Evolutionary conservation across 352 stramenopile species (phyloP).

Genomic region (Phytophthora sp.): DNA sequence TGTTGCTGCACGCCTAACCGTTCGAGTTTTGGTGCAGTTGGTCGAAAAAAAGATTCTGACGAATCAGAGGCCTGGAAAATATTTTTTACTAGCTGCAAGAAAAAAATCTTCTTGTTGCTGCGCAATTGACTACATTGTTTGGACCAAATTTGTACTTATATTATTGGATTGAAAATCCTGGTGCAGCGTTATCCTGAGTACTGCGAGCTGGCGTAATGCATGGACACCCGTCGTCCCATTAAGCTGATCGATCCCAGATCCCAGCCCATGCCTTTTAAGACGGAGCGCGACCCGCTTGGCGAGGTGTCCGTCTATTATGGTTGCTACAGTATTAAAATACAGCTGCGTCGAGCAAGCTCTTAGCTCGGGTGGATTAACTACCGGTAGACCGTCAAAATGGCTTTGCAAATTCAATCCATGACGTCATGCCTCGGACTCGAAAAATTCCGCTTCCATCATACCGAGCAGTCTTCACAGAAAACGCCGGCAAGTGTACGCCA

Average conservation of each 20-base stretch:
- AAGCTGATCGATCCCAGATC: conserved; percentile 13
- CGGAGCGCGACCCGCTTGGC: conserved; percentile 11
- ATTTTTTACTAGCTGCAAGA: too few relatives aligned
- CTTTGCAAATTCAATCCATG: not conserved
- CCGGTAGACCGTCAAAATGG: not conserved
- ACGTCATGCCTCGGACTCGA: not conserved
- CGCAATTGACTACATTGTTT: too few relatives aligned
- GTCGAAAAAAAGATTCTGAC: too few relatives aligned
- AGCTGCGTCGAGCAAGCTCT: not conserved
- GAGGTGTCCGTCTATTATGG: conserved; percentile 25
- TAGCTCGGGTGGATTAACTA: conserved; percentile 11
- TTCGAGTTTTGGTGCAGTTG: too few relatives aligned
- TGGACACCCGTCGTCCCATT: conserved; percentile 15
- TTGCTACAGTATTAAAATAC: not conserved
- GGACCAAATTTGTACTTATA: too few relatives aligned
- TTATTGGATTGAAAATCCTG: too few relatives aligned
- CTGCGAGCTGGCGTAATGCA: conserved; percentile 11
- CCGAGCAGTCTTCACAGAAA: conserved; percentile 25
- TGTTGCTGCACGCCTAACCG: too few relatives aligned
- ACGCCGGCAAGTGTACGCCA: conserved; percentile 19
- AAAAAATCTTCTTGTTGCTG: too few relatives aligned
- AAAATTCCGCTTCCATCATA: conserved; percentile 2
- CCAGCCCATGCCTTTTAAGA: conserved; percentile 23
- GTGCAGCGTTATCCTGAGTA: too few relatives aligned
- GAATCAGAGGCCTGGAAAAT: too few relatives aligned